Evolutionary conservation across 106 monocot genomes (phyloP).

Genomic region (Gastrodia elata): DNA sequence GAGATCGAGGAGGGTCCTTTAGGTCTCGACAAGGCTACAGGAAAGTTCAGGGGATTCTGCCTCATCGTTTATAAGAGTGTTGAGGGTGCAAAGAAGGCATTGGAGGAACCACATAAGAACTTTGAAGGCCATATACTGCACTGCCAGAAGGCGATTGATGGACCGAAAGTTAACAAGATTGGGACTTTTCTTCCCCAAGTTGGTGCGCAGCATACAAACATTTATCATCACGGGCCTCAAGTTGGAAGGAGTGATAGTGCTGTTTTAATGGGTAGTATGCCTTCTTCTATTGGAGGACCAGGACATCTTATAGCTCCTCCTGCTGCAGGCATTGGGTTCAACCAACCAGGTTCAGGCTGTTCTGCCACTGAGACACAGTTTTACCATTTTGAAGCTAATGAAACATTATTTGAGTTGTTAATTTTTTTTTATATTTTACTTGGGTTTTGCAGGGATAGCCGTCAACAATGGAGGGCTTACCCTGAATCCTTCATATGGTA

Average conservation of each 20-base stretch:
- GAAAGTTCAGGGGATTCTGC: constrained; percentile 68
- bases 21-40: constrained; percentile 67
- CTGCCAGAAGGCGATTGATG: constrained; percentile 81
- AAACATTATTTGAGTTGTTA: not conserved
- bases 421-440: no score
- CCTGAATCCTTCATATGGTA: constrained; percentile 35
- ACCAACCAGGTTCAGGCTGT: constrained; percentile 17
- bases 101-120: constrained; percentile 85
- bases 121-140: constrained; percentile 70
- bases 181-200: constrained; percentile 6
- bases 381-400: no score
- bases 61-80: constrained; percentile 59
- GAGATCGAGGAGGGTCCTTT: constrained; percentile 89
- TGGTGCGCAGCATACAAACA: not conserved
- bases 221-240: constrained; percentile 13
- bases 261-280: constrained; percentile 10
- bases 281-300: constrained; percentile 9
- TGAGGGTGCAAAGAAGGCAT: constrained; percentile 64
- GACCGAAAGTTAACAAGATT: constrained; percentile 45
- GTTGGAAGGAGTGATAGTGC: constrained; percentile 14
- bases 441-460: constrained; percentile 3
- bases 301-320: constrained; percentile 64
- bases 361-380: constrained; percentile 9
- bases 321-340: constrained; percentile 19
- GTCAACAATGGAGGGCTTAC: constrained; percentile 20